Conservation (phyloP, 2,329 filamentous ascomycete species). For the Sarocladium oryzae region DNA sequence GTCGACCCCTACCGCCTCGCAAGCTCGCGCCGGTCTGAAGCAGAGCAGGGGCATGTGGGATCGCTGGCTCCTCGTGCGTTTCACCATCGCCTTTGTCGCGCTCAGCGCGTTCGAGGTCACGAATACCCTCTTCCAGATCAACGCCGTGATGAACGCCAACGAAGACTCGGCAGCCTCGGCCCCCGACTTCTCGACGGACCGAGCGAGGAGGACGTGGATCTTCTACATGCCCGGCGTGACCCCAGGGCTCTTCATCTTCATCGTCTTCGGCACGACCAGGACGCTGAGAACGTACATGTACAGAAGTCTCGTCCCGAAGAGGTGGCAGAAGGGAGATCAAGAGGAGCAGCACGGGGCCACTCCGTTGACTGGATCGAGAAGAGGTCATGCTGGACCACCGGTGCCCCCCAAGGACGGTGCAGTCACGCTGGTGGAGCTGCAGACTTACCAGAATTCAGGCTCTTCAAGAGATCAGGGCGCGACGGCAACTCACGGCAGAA, state of each 20-base stretch:
- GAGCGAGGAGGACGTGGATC: neutral
- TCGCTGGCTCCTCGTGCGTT: slow-evolving; percentile 1
- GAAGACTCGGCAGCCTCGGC: neutral
- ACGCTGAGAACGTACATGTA: neutral
- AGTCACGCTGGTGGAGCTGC: neutral
- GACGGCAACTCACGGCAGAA: neutral
- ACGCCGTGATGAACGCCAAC: neutral
- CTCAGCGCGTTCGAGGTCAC: neutral
- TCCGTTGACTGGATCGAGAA: neutral
- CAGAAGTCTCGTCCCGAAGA: neutral
- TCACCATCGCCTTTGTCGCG: neutral
- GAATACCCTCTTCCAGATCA: neutral
- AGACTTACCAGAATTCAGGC: neutral
- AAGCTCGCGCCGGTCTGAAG: neutral
- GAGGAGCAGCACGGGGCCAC: neutral
- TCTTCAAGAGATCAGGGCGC: neutral
- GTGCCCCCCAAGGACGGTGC: neutral
- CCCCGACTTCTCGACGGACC: neutral
- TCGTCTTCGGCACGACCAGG: neutral
- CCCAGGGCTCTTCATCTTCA: neutral
- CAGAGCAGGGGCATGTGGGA: neutral
- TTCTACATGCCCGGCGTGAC: neutral
- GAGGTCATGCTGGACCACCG: neutral
- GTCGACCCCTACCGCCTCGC: neutral
- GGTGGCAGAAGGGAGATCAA: neutral